Conservation (phyloP, 1,284 basidiomycete species). For the Leccinum solheimii region DNA sequence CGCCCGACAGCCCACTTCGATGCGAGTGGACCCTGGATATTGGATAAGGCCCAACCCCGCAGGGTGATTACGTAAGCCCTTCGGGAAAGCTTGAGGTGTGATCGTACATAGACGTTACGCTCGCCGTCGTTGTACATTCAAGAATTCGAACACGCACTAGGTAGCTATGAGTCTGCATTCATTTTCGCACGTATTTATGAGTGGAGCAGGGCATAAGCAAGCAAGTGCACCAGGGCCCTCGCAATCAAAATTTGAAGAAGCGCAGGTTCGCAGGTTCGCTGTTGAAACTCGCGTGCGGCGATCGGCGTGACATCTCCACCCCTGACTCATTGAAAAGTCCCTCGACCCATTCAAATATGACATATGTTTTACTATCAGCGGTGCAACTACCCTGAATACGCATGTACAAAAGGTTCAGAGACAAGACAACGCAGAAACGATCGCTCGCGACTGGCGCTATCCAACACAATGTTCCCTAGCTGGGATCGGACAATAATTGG, state of each 20-base stretch:
- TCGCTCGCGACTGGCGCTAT: not conserved
- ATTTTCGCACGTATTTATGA: not conserved
- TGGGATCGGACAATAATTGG: slow-evolving; percentile 18
- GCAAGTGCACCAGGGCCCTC: not conserved
- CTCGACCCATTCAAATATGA: not conserved
- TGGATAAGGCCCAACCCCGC: too few species aligned
- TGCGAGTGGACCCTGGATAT: not conserved
- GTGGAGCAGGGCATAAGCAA: not conserved
- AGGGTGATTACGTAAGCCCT: too few species aligned
- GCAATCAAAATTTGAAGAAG: not conserved
- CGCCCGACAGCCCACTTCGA: not conserved
- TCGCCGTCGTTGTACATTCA: too few species aligned
- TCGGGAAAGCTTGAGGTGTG: too few species aligned
- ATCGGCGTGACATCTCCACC: not conserved
- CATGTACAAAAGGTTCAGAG: slow-evolving; percentile 7
- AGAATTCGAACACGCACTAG: not conserved
- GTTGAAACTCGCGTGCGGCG: not conserved
- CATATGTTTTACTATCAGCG: not conserved
- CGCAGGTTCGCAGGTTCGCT: not conserved
- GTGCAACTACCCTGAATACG: not conserved
- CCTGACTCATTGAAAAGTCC: not conserved
- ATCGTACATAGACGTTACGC: too few species aligned
- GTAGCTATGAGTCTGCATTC: not conserved
- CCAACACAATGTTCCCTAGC: slow-evolving; percentile 18
- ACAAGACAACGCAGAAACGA: not conserved